Conservation (phyloP, 2,329 filamentous ascomycete species). For the Alternaria ventricosa region DNA sequence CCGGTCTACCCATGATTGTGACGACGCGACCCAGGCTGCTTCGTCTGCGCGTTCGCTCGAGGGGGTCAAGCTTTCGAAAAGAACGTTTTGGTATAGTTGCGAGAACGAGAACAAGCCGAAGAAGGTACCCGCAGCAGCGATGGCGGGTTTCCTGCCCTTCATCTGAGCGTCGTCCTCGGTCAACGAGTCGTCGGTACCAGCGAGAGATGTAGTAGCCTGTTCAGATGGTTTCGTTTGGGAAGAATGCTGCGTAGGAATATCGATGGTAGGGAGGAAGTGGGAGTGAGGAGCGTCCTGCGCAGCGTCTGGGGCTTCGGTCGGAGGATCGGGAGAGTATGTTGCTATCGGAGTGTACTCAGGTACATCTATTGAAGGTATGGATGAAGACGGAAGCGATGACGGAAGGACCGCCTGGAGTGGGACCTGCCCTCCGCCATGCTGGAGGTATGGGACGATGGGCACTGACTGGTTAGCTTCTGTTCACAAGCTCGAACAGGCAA, state of each 20-base stretch:
- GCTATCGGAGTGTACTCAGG: slow-evolving; percentile 34
- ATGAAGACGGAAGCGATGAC: slow-evolving; percentile 28
- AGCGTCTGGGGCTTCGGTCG: slow-evolving; percentile 19
- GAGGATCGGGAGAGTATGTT: slow-evolving; percentile 22
- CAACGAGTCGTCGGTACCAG: slow-evolving; percentile 18
- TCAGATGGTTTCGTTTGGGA: slow-evolving; percentile 29
- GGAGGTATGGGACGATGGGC: slow-evolving; percentile 45
- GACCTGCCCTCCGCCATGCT: slow-evolving; percentile 45
- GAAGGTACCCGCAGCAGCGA: slow-evolving; percentile 45
- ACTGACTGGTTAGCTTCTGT: slow-evolving; percentile 40
- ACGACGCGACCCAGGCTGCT: slow-evolving; percentile 44
- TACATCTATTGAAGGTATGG: slow-evolving; percentile 30
- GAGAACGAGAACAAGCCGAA: slow-evolving; percentile 47
- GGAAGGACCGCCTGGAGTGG: slow-evolving; percentile 39
- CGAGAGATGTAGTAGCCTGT: slow-evolving; percentile 23
- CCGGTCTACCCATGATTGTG: slow-evolving; percentile 48
- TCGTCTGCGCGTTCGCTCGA: slow-evolving; percentile 44
- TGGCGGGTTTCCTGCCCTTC: slow-evolving; percentile 44
- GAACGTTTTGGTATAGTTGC: slow-evolving; percentile 44
- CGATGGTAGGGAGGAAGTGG: slow-evolving; percentile 31
- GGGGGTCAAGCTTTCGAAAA: slow-evolving; percentile 43
- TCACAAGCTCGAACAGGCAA: slow-evolving; percentile 17
- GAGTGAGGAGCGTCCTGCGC: slow-evolving; percentile 38
- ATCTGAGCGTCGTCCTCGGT: slow-evolving; percentile 37
- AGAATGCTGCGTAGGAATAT: slow-evolving; percentile 34